A percentile compares a stretch with the other conserved stretches of the same genome.
Conservation (phyloP, 805 yeast genomes). For the Metschnikowia gruessii region DNA sequence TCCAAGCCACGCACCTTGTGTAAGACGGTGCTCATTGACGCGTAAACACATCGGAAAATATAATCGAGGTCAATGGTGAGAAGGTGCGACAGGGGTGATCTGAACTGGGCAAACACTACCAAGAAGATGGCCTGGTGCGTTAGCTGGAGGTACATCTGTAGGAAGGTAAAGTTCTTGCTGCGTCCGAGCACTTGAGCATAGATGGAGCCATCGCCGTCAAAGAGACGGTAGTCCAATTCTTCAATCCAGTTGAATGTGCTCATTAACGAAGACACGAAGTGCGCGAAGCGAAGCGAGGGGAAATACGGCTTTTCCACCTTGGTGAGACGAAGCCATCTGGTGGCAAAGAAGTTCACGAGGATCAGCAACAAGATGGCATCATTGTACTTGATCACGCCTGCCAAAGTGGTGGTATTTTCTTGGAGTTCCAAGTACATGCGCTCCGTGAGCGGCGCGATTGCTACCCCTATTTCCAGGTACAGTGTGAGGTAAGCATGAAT, state of each 20-base stretch:
- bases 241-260: constrained; percentile 16
- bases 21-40: constrained; percentile 7
- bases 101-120: constrained; percentile 16
- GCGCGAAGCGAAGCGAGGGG: constrained; percentile 19
- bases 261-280: constrained; percentile 15
- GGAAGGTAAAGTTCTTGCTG: constrained; percentile 9
- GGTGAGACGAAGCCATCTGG: constrained; percentile 16
- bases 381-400: constrained; percentile 7
- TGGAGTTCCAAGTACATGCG: constrained; percentile 11
- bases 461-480: constrained; percentile 12
- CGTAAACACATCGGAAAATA: constrained; percentile 10
- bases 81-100: constrained; percentile 10
- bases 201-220: constrained; percentile 7
- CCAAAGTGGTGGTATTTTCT: constrained; percentile 6
- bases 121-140: constrained; percentile 15
- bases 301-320: constrained; percentile 17
- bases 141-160: constrained; percentile 9
- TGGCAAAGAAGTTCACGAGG: constrained; percentile 11
- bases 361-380: constrained; percentile 11
- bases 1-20: constrained; percentile 6
- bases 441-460: constrained; percentile 8
- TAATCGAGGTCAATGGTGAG: constrained; percentile 12
- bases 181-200: constrained; percentile 6
- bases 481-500: constrained; percentile 15
- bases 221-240: constrained; percentile 12